Base-by-base conservation (phyloP, 345 rosid species). In the Moringa oleifera region DNA sequence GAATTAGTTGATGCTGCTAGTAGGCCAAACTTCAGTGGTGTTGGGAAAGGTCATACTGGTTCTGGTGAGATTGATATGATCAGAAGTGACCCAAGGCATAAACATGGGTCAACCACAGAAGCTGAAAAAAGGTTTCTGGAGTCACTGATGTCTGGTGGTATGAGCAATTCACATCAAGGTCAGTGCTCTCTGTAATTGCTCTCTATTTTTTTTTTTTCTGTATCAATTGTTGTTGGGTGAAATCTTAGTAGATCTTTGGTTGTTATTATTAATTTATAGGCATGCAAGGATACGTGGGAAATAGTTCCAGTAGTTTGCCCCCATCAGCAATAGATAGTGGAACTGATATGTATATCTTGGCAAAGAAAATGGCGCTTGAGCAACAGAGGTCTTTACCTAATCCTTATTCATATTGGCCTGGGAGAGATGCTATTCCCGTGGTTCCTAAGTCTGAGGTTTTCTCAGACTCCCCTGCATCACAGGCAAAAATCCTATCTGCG, bases 51-150 rank as follows among this genome's bases (percentile, higher is more conserved):
- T 64, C 75, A 63, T 72, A 51, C 81, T 54, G 77, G 73, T 25
- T 25, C 77, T 56, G 76, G 74, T 67, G 85, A 79, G 69, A 50
- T 74, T 67, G 95, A 87, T 64, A 68, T 73, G 59, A 64, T 75
- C 37, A 78, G 85, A 73, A 85, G 52, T 66, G 93, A 90, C 71
- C 69, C 66, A 52, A 80, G 83, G 77, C 73, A 68, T 62, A 83
- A 75, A 67, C 76, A 75, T 21, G 84, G 75, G 46, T 83, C 81
- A 18, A 69, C 86, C 36, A 83, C 80, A 12, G 96, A 90, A 70
- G 97, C 97, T 23, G 96, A 94, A 75, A 90, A 88, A 78, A 84
- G 81, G 75, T 94, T 86, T 71, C 67, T 94, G 78, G 99, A 91
- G 78, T 94, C 97, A n/a, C 70, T 94, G 63, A 88, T 94, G 96